Base-by-base conservation (phyloP, 1,284 basidiomycete genomes). In the Papiliotrema nemorosa region DNA sequence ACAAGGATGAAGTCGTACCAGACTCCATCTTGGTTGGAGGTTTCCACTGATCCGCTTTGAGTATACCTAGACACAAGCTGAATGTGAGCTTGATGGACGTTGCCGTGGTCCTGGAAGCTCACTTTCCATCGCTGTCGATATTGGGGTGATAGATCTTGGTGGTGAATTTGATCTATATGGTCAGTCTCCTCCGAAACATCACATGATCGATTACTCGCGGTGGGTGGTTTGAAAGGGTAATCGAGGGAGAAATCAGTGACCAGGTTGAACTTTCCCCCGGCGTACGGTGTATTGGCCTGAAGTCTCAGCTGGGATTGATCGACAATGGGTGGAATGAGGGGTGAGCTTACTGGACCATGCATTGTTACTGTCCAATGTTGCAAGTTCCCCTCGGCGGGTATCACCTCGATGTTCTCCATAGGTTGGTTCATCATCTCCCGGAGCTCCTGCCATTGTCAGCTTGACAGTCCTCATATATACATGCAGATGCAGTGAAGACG, bases 91-190 rank as follows among this genome's bases (percentile, higher is more conserved):
- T n/a, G n/a, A n/a, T n/a, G n/a, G n/a, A n/a, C n/a, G n/a, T n/a
- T n/a, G n/a, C n/a, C n/a, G n/a, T n/a, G n/a, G n/a, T n/a, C n/a
- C n/a, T n/a, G 43, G 31, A 50, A 47, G 12, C 85, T 55, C 60
- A 88, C 89, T 79, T 91, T 35, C 90, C 90, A 67, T 94, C 88
- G 53, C 90, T 88, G 58, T 93, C 91, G 67, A 94, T 87, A 47
- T 90, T 90, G 14, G 90, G 90, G 74, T 94, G 90, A 67, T 93
- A 93, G 52, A 91, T 86, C 78, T 86, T 90, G 34, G 90, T 93
- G 40, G 77, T 82, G 75, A 92, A 92, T 37, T 82, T 83, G 53
- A 92, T 85, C 90, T 92, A 31, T 14, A 26, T 36, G 1, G 5
- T 39, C 16, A 40, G n/a, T n/a, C n/a, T n/a, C n/a, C n/a, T 35